Base-by-base conservation (phyloP, 129 eudicot species). In the Erigeron canadensis region DNA sequence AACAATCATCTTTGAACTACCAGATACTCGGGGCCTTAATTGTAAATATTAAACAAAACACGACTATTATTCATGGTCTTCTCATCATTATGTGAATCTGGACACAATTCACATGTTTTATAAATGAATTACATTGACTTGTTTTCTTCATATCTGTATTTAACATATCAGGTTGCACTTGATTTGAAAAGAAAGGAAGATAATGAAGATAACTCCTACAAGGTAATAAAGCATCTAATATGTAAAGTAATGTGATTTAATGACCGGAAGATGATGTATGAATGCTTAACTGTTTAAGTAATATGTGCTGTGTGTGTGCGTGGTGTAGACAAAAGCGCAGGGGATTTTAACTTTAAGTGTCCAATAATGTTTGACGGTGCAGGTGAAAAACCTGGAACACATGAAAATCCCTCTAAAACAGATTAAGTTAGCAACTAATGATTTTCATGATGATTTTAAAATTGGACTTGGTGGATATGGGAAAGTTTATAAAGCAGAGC, bases 391-490 rank as follows among this genome's bases (percentile, higher is more conserved):
- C 53, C 51, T 67, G 28, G 80, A 76, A 34, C 61, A 76, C 53
- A 43, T 67, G 80, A 76, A 67, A 68, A 76, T 76, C 47, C 69
- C 80, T 10, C 46, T 76, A 67, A 63, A 76, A 59, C 75, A 68
- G 13, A 76, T 76, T 45, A 67, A 67, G 69, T 45, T 75, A 45
- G 74, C 80, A 75, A 75, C 80, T 44, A 44, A 42, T 67, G 61
- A 75, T 57, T 67, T 75, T 75, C 80, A 75, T 67, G 74, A 75
- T 67, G 80, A 67, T 67, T 68, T 45, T 76, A 38, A 45, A 38
- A 76, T 76, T 5, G 75, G 80, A 58, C 69, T 19, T 19, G 80
- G 80, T 45, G 80, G 80, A 68, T 76, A 37, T 13, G 80, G 80
- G 43, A 76, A 76, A 58, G 80, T 76, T 53, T 76, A 76, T 51